Conservation (phyloP, 192 early-diverging fungal genomes). For the Haplosporangium gracile region DNA sequence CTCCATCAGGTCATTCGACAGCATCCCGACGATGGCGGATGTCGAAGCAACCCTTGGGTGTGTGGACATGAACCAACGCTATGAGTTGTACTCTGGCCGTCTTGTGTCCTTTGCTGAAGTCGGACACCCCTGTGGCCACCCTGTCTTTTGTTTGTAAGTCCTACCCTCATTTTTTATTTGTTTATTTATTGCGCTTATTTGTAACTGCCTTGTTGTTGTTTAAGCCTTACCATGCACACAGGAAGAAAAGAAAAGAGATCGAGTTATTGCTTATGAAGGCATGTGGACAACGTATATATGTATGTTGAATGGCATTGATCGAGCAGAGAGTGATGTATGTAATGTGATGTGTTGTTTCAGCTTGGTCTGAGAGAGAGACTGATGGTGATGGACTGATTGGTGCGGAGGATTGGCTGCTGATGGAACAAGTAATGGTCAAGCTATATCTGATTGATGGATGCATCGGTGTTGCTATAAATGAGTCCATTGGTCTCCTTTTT, state of each 20-base stretch:
- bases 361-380: too few relatives aligned
- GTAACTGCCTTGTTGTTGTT: neutral
- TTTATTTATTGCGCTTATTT: neutral
- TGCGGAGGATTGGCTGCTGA: too few relatives aligned
- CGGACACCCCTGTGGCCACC: conserved; percentile 55
- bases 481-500: neutral
- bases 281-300: too few relatives aligned
- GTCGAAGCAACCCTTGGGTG: conserved; percentile 53
- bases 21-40: conserved; percentile 55
- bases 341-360: too few relatives aligned
- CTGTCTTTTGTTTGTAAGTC: conserved; percentile 59
- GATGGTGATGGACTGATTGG: too few relatives aligned
- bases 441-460: neutral
- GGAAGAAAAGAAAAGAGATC: neutral
- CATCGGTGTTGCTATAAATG: neutral
- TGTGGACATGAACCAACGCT: conserved; percentile 59
- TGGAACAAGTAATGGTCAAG: too few relatives aligned
- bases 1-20: conserved; percentile 49
- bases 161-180: neutral
- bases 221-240: neutral
- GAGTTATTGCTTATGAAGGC: neutral
- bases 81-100: conserved; percentile 55
- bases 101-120: conserved; percentile 59
- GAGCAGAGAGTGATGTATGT: too few relatives aligned
- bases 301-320: too few relatives aligned